Evolutionary conservation across 2,329 filamentous ascomycete species (phyloP), one percentile per base, ranked within the genome.

Genomic region (Polychaeton citri): DNA sequence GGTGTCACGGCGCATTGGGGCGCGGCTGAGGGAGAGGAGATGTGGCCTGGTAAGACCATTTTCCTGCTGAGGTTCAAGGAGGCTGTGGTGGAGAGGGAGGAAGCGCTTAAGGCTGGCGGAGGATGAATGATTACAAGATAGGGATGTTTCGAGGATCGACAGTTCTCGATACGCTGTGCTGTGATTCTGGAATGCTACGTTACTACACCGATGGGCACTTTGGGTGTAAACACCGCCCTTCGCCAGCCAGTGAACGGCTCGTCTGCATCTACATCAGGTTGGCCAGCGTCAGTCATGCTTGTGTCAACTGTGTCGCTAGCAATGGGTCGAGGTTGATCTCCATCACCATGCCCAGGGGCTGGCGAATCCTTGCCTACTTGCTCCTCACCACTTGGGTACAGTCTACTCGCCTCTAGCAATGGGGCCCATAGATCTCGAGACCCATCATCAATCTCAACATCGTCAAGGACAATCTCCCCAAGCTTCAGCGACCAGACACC

Each of bases 31-130:
- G 42, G 84, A 4, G 63, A 63, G 15, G 61, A 64, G 46, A 79
- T 96, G 76, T 96, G 88, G 87, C 90, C 90, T 0, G 84, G 83
- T 21, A 84, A 90, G 66, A 98, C 90, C 30, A 87, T 98, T 20
- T 98, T 95, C 55, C 60, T 98, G 57, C 78, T 98, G 53, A 86
- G 88, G 61, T 98, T 98, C 57, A 78, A 83, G 45, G 70, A 77
- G n/a, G 82, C 85, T 58, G 88, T 96, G 30, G 66, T 96, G 58
- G 88, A 96, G 66, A 69, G 90, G 56, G 90, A 98, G 68, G 79
- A 79, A 42, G 53, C 50, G 19, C 44, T 57, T 30, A 57, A 57
- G 37, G 49, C 51, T 32, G 46, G 49, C 21, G 50, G 50, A 37
- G 46, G 51, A 28, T 50, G 46, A 45, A n/a, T 33, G 9, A 15